phyloP scores from a whole-genome alignment of 129 eudicot genomes.

The Helichrysum umbraculigerum region DNA sequence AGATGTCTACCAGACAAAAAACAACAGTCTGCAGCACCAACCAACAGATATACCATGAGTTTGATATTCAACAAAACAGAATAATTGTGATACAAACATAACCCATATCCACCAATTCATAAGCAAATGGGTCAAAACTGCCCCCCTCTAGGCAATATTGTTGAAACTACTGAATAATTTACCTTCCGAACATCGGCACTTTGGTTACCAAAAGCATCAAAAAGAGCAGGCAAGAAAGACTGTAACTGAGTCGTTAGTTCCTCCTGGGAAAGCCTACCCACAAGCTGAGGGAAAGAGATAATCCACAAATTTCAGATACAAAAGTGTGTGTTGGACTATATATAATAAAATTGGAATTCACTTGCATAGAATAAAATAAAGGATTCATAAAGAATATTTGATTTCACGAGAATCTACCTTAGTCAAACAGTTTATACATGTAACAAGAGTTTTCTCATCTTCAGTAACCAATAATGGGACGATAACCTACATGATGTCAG shows the following conservation, averaged over 20 bases:
- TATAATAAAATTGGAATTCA: background rate
- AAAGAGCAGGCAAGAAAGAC: slow-evolving; percentile 88
- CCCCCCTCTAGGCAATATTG: background rate
- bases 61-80: background rate
- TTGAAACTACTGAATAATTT: background rate
- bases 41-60: slow-evolving; percentile 19
- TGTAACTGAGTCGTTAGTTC: slow-evolving; percentile 79
- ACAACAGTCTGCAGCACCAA: slow-evolving; percentile 81
- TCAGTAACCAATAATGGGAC: slow-evolving; percentile 81
- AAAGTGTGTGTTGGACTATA: background rate
- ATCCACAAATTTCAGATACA: slow-evolving; percentile 6
- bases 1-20: slow-evolving; percentile 93
- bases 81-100: background rate
- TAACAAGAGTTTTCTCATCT: slow-evolving; percentile 93
- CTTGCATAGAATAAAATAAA: background rate
- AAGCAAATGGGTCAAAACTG: background rate
- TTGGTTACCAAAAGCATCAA: slow-evolving; percentile 96
- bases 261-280: slow-evolving; percentile 86
- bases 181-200: slow-evolving; percentile 99
- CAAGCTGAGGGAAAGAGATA: slow-evolving; percentile 60
- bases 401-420: slow-evolving; percentile 57
- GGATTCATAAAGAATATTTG: background rate
- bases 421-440: slow-evolving; percentile 86
- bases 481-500: slow-evolving; percentile 60
- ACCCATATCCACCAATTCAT: background rate